Evolutionary conservation across 441 rosid genomes (phyloP).

Genomic region (Daphne laureola): DNA sequence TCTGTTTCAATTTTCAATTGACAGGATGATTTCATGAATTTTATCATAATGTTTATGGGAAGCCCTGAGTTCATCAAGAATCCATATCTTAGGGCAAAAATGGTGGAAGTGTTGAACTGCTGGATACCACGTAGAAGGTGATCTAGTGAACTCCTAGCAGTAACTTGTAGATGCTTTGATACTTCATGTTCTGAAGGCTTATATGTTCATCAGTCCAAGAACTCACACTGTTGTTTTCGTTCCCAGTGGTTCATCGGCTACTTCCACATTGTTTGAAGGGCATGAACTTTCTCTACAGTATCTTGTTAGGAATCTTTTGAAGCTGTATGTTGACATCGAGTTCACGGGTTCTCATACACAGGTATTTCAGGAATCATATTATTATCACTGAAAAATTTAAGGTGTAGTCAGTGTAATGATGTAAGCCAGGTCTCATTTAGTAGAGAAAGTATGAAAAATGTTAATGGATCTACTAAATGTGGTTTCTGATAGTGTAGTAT

Average conservation of each 20-base stretch:
- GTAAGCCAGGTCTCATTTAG: too few species aligned
- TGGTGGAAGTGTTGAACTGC: constrained; percentile 98
- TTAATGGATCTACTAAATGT: too few species aligned
- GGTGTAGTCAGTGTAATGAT: too few species aligned
- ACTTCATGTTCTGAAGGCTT: too few species aligned
- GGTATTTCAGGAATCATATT: constrained; percentile 35
- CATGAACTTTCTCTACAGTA: constrained; percentile 85
- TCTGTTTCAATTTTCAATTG: constrained; percentile 19
- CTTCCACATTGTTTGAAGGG: constrained; percentile 83
- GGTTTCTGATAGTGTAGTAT: too few species aligned
- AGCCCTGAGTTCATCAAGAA: constrained; percentile 82
- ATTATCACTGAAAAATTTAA: too few species aligned
- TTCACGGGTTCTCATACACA: constrained; percentile 97
- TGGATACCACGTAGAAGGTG: constrained; percentile 98
- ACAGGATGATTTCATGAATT: constrained; percentile 98
- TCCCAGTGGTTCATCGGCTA: constrained; percentile 82
- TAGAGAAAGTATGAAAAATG: too few species aligned
- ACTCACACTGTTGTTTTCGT: constrained; percentile 14
- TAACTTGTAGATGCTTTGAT: neutral
- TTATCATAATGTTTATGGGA: constrained; percentile 97
- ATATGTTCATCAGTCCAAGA: neutral
- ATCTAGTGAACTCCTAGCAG: constrained; percentile 2
- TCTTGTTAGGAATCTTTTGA: constrained; percentile 96
- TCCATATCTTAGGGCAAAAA: constrained; percentile 96
- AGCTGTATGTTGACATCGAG: constrained; percentile 97